Conservation (phyloP, 306 rosid species). For the Quercus cerris region DNA sequence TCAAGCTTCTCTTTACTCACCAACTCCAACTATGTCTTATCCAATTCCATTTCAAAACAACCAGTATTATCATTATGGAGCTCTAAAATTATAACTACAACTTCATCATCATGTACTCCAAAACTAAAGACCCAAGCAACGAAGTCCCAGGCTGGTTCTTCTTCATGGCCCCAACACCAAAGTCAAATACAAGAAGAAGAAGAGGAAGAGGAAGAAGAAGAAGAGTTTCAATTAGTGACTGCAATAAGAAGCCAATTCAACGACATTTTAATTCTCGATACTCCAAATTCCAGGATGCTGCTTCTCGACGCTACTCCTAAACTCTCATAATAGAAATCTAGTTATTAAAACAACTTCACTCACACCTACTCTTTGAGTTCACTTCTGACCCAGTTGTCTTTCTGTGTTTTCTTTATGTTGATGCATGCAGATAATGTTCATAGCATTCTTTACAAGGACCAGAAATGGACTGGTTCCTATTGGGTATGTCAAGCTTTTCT, state of each 20-base stretch:
- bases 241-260: constrained; percentile 53
- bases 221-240: constrained; percentile 44
- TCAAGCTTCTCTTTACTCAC: constrained; percentile 10
- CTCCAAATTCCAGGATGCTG: constrained; percentile 62
- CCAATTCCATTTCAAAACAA: not conserved
- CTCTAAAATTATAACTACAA: not conserved
- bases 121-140: constrained; percentile 3
- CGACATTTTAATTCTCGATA: constrained; percentile 67
- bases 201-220: not conserved
- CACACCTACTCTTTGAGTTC: not conserved
- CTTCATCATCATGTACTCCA: not conserved
- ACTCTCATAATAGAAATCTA: not conserved
- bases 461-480: constrained; percentile 80
- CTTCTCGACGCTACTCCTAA: constrained; percentile 79
- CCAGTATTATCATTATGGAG: not conserved
- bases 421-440: constrained; percentile 63
- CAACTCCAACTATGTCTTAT: not conserved
- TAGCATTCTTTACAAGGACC: constrained; percentile 70
- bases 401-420: constrained; percentile 10
- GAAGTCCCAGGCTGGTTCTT: not conserved
- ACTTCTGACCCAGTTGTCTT: not conserved
- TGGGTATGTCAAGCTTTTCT: constrained; percentile 53
- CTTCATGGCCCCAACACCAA: constrained; percentile 14
- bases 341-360: not conserved
- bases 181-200: not conserved